These are phyloP conservation scores for Phoma sp. DNA, from an alignment of 2,329 filamentous ascomycete species.

Conservation along the genomic window DNA sequence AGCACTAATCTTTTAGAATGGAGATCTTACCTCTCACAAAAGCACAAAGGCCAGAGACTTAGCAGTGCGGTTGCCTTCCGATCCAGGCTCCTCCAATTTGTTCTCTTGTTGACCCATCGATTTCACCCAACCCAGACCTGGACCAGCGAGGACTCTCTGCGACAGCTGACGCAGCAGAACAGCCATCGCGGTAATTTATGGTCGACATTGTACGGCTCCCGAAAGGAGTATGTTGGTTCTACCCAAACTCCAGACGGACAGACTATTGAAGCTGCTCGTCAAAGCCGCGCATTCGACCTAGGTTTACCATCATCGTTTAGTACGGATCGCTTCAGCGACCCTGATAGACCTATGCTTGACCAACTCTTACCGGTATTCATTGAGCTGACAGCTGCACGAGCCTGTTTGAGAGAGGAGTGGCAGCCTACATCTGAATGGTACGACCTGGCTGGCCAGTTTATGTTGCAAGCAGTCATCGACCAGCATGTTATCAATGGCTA, in stretches of 20 bases:
- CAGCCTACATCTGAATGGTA: conserved; percentile 51
- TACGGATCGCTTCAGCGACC: conserved; percentile 34
- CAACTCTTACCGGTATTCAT: conserved; percentile 58
- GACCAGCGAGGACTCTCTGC: conserved; percentile 45
- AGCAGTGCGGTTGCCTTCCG: conserved; percentile 55
- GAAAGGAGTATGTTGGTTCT: conserved; percentile 25
- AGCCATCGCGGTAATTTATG: conserved; percentile 32
- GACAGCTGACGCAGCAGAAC: conserved; percentile 47
- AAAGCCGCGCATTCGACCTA: conserved; percentile 31
- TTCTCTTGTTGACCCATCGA: conserved; percentile 53
- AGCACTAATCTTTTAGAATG: conserved; percentile 45
- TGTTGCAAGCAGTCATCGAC: conserved; percentile 59
- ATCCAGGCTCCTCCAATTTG: conserved; percentile 55
- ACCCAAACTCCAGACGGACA: background rate
- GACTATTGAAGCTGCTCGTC: conserved; percentile 19
- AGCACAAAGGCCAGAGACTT: conserved; percentile 45
- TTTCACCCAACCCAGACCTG: conserved; percentile 47
- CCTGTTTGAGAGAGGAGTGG: conserved; percentile 39
- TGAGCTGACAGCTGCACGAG: conserved; percentile 55
- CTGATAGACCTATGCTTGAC: conserved; percentile 45
- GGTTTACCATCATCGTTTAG: conserved; percentile 30
- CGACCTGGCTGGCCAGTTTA: conserved; percentile 54
- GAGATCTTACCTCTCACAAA: conserved; percentile 50
- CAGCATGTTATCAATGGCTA: conserved; percentile 52
- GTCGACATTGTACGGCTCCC: conserved; percentile 21